phyloP scores from a whole-genome alignment of 2,329 filamentous ascomycete species.

The Trichoderma pleuroti region DNA sequence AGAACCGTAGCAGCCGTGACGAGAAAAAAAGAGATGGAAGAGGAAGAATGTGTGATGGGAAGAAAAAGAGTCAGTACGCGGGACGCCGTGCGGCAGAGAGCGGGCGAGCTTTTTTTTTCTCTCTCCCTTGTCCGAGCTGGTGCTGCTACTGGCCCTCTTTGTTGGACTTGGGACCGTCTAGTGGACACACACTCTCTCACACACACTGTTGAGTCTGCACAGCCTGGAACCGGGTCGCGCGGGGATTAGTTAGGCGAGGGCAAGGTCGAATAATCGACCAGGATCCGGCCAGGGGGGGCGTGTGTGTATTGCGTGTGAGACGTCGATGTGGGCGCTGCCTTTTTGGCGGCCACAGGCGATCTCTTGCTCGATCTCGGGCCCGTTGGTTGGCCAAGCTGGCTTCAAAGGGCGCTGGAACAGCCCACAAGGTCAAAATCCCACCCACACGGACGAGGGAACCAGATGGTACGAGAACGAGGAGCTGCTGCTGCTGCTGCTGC shows the following conservation, averaged over 20 bases:
- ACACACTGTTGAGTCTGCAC: constrained; percentile 21
- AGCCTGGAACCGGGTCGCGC: constrained; percentile 27
- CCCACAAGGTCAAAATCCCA: constrained; percentile 17
- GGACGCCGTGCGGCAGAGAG: constrained; percentile 34
- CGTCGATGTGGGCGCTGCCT: constrained; percentile 10
- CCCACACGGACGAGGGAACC: neutral
- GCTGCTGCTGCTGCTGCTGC: neutral
- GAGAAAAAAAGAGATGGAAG: constrained; percentile 35
- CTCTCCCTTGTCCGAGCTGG: constrained; percentile 32
- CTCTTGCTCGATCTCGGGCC: constrained; percentile 17
- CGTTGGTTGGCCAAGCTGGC: constrained; percentile 15
- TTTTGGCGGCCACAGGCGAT: constrained; percentile 18
- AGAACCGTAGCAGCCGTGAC: constrained; percentile 43
- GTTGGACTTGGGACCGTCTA: constrained; percentile 20
- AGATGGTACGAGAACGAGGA: neutral
- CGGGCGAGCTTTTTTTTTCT: constrained; percentile 36
- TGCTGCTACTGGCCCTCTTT: constrained; percentile 25
- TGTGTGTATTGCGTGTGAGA: constrained; percentile 18
- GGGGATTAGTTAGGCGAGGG: constrained; percentile 29
- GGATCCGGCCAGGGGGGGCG: constrained; percentile 27
- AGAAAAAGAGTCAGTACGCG: constrained; percentile 29
- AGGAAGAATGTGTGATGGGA: constrained; percentile 27
- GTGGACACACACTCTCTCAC: constrained; percentile 15
- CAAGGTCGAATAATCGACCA: constrained; percentile 33
- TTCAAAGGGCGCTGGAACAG: constrained; percentile 27